phyloP scores from a whole-genome alignment of 495 filamentous ascomycete species.

The Penicillium goetzii region DNA sequence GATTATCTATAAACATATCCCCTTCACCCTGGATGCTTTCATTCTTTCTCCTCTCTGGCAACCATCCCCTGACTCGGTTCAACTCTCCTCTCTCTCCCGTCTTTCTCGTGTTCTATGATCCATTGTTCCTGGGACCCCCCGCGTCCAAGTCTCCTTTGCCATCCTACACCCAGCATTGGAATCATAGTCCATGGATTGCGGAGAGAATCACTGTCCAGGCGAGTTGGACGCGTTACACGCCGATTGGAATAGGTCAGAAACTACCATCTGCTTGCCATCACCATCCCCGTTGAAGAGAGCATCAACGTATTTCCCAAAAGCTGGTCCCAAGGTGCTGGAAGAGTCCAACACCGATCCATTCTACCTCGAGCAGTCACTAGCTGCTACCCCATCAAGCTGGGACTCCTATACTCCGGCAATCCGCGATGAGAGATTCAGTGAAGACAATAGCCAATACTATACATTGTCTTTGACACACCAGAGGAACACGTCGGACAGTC shows the following conservation, averaged over 20 bases:
- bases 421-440: constrained; percentile 43
- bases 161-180: constrained; percentile 21
- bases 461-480: constrained; percentile 37
- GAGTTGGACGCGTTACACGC: constrained; percentile 41
- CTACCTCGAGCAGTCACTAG: constrained; percentile 49
- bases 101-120: constrained; percentile 12
- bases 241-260: constrained; percentile 43
- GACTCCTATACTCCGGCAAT: constrained; percentile 32
- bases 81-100: constrained; percentile 10
- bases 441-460: constrained; percentile 42
- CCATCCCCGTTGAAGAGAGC: constrained; percentile 38
- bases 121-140: constrained; percentile 10
- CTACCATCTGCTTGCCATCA: constrained; percentile 39
- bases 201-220: constrained; percentile 39
- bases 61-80: constrained; percentile 14
- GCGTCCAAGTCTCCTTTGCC: constrained; percentile 13
- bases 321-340: constrained; percentile 36
- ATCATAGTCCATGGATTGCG: constrained; percentile 50
- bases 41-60: constrained; percentile 24
- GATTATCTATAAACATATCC: constrained; percentile 48
- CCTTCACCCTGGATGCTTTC: constrained; percentile 34
- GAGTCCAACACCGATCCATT: constrained; percentile 51
- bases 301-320: constrained; percentile 43
- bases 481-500: constrained; percentile 21
- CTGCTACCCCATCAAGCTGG: constrained; percentile 34